Base-by-base conservation (phyloP, 345 rosid genomes). In the Eucalyptus sp. region DNA sequence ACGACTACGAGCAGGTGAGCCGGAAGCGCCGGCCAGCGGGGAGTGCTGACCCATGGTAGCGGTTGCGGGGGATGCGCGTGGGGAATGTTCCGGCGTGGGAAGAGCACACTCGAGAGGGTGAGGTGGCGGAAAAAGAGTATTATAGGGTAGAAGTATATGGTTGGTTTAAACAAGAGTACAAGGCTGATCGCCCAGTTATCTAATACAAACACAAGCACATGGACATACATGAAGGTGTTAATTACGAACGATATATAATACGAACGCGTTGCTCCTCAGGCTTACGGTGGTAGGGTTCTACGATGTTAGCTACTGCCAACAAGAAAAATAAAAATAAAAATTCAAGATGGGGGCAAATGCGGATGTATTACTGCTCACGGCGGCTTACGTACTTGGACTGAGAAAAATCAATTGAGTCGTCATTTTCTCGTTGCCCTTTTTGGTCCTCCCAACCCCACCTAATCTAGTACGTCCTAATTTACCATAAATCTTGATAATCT, bases 391-490 rank as follows among this genome's bases (percentile, higher is more conserved):
- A 37, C 41, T 37, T 37, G 41, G 41, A 37, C 41, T 37, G 41
- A 37, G 41, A 37, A 37, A 37, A 37, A 37, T 37, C 41, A 37
- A 37, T 37, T 37, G 41, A 37, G 41, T 4, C 80, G 18, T 33
- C 18, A 33, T 33, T 68, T 33, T 33, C 44, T 33, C 24, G 7
- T 16, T 9, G 24, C 9, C 44, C 44, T 68, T 33, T 68, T 3
- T 4, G 81, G 25, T 5, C 5, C 12, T 20, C 20, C 10, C 41
- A 3, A 37, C 41, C 24, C 13, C 6, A 2, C 7, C 12, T 0
- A 10, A 33, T 17, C 0, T 68, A 33, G 43, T 33, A 33, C 43
- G 25, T 18, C 46, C 46, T 17, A 33, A 37, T 33, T 71, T 18
- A 71, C 20, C 0, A 18, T 71, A 24, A 68, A 71, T 71, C 46